phyloP scores from a whole-genome alignment of 169 alveolate genomes.

The Haemoproteus tartakovskyi region DNA sequence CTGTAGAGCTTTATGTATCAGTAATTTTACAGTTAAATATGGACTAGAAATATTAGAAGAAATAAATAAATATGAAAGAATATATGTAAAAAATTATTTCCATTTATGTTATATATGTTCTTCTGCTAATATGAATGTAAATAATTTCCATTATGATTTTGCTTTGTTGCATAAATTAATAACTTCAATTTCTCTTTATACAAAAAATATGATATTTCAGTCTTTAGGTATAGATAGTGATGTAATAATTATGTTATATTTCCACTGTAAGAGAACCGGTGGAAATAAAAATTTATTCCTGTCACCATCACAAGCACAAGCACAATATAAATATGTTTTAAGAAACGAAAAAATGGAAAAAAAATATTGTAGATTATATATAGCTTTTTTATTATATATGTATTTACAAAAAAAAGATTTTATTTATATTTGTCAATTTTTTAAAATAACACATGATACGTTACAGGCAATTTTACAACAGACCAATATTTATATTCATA shows the following conservation, averaged over 20 bases:
- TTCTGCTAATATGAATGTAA: constrained; percentile 7
- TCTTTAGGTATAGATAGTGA: constrained; percentile 40
- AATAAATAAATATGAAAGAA: constrained; percentile 10
- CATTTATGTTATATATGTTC: constrained; percentile 56
- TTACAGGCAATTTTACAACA: constrained; percentile 25
- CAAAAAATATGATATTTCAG: constrained; percentile 34
- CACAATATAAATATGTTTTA: constrained; percentile 1
- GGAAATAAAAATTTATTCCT: too few species aligned
- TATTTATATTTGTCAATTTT: neutral
- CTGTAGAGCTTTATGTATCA: constrained; percentile 27
- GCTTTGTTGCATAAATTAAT: constrained; percentile 19
- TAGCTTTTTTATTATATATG: constrained; percentile 17
- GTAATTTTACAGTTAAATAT: constrained; percentile 21
- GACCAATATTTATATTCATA: constrained; percentile 22
- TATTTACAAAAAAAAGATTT: constrained; percentile 3
- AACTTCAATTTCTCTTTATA: constrained; percentile 7
- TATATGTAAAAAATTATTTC: constrained; percentile 11
- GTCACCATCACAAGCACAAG: too few species aligned
- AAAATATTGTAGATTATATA: constrained; percentile 26
- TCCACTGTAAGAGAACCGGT: too few species aligned
- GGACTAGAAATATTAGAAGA: constrained; percentile 25
- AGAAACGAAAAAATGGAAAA: constrained; percentile 1
- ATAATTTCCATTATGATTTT: constrained; percentile 13
- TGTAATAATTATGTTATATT: constrained; percentile 32
- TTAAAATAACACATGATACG: constrained; percentile 35